phyloP scores from a whole-genome alignment of 495 filamentous ascomycete species.

The Penicillium flavigenum region DNA sequence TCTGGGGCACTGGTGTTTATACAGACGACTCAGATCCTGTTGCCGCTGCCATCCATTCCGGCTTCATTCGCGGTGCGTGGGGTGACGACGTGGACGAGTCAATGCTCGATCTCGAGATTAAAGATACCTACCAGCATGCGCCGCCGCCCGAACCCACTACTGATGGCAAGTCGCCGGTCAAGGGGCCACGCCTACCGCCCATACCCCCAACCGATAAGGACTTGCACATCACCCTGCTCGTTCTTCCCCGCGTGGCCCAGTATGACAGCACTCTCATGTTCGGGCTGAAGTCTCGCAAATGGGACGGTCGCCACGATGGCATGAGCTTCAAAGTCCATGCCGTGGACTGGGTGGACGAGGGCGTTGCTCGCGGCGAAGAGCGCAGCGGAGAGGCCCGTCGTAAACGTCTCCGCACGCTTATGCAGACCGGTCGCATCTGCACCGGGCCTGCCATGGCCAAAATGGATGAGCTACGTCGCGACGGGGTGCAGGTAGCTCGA shows the following conservation, averaged over 20 bases:
- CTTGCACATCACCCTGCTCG: slow-evolving; percentile 77
- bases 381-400: slow-evolving; percentile 62
- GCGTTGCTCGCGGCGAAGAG: slow-evolving; percentile 62
- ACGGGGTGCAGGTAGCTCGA: slow-evolving; percentile 37
- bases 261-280: slow-evolving; percentile 73
- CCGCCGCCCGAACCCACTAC: slow-evolving; percentile 28
- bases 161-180: slow-evolving; percentile 18
- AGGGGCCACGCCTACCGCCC: slow-evolving; percentile 41
- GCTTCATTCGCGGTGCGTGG: slow-evolving; percentile 89
- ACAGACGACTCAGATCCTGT: slow-evolving; percentile 94
- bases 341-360: slow-evolving; percentile 79
- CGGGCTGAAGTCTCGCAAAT: slow-evolving; percentile 77
- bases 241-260: slow-evolving; percentile 73
- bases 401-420: slow-evolving; percentile 53
- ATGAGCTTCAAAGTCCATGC: slow-evolving; percentile 81
- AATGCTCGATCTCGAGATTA: slow-evolving; percentile 64
- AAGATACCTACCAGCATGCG: slow-evolving; percentile 43
- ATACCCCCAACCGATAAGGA: slow-evolving; percentile 60
- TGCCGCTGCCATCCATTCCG: slow-evolving; percentile 89
- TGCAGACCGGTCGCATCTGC: slow-evolving; percentile 49
- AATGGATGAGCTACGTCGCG: slow-evolving; percentile 43
- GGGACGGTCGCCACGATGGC: slow-evolving; percentile 71
- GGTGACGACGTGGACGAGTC: slow-evolving; percentile 67
- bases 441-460: slow-evolving; percentile 46
- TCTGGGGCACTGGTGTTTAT: slow-evolving; percentile 94